A percentile compares a stretch with the other conserved stretches of the same genome.
phyloP scores from a whole-genome alignment of 2,329 filamentous ascomycete species.

The Claviceps sorghi region DNA sequence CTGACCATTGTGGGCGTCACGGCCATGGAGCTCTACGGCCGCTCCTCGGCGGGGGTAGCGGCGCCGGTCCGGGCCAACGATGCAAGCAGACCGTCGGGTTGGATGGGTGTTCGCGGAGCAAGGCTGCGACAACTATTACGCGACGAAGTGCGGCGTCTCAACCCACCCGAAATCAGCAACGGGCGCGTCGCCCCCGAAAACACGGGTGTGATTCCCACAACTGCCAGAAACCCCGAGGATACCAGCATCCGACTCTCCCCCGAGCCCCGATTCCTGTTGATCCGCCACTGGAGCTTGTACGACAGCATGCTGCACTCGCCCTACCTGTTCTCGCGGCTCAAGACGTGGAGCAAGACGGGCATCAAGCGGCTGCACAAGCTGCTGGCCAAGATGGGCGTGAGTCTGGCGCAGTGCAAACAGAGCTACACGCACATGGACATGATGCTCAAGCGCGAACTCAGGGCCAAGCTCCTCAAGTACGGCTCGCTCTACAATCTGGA shows the following conservation, averaged over 20 bases:
- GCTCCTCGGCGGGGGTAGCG: slow-evolving; percentile 67
- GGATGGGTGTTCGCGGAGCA: slow-evolving; percentile 70
- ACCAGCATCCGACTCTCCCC: slow-evolving; percentile 84
- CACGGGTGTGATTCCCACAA: slow-evolving; percentile 75
- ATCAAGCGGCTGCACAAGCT: slow-evolving; percentile 84
- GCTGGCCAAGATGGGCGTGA: slow-evolving; percentile 95
- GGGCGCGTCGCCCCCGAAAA: slow-evolving; percentile 50
- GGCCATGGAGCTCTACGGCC: slow-evolving; percentile 83
- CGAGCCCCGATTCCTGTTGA: slow-evolving; percentile 81
- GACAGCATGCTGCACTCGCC: slow-evolving; percentile 97
- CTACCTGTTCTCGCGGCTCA: slow-evolving; percentile 79
- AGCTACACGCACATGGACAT: slow-evolving; percentile 98
- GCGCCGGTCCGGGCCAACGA: slow-evolving; percentile 41
- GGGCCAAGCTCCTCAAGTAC: slow-evolving; percentile 77
- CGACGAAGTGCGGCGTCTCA: slow-evolving; percentile 86
- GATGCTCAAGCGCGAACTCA: slow-evolving; percentile 77
- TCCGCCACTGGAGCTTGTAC: slow-evolving; percentile 93
- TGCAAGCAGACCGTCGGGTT: slow-evolving; percentile 47
- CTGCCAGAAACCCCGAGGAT: slow-evolving; percentile 77
- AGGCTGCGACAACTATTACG: slow-evolving; percentile 73
- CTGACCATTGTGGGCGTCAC: slow-evolving; percentile 86
- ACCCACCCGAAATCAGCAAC: slow-evolving; percentile 57
- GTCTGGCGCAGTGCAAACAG: slow-evolving; percentile 82
- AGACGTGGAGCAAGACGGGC: slow-evolving; percentile 87
- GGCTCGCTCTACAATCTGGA: slow-evolving; percentile 88